Base-by-base conservation (phyloP, 345 rosid genomes). In the Brassica juncea region DNA sequence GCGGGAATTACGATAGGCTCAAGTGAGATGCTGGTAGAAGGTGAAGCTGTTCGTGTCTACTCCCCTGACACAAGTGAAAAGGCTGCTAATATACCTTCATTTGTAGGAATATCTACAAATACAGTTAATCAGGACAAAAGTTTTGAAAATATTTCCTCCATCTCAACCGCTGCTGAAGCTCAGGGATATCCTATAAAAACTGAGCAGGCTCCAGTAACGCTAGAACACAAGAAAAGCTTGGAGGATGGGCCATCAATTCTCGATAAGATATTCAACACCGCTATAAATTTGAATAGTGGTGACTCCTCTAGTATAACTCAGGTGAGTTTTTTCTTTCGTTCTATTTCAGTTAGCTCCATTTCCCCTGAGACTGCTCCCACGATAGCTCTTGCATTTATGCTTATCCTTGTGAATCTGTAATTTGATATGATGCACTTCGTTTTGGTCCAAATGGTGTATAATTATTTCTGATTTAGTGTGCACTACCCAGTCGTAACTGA, bases 231-330 rank as follows among this genome's bases (percentile, higher is more conserved):
- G 78, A 82, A 85, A 86, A 68, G 77, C 77, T 71, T 68, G 57
- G 87, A 77, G 42, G 80, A 81, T 62, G 82, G 89, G 70, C 77
- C 88, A 73, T 87, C 98, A 76, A 86, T 93, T 80, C 89, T 95
- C 57, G 97, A 93, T 77, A 92, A 88, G 85, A 81, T 89, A 70
- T 93, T 95, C 76, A 83, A 88, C 78, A 86, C 86, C 63, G 88
- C 88, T 54, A 78, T 84, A 69, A 84, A 89, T 62, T 73, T 84
- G 78, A 85, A 85, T 74, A 85, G 55, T 77, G 83, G 82, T 54
- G 89, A 76, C 75, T 72, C 92, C 67, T 73, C 89, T 66, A 68
- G 64, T 60, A 39, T 85, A 57, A 37, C 68, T 67, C 84, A 83
- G 97, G 97, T 92, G 87, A 70, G 27, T 31, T 42, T 49, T 67